Conservation (phyloP, 371 early-diverging fungal genomes). For the Apophysomyces ossiformis region DNA sequence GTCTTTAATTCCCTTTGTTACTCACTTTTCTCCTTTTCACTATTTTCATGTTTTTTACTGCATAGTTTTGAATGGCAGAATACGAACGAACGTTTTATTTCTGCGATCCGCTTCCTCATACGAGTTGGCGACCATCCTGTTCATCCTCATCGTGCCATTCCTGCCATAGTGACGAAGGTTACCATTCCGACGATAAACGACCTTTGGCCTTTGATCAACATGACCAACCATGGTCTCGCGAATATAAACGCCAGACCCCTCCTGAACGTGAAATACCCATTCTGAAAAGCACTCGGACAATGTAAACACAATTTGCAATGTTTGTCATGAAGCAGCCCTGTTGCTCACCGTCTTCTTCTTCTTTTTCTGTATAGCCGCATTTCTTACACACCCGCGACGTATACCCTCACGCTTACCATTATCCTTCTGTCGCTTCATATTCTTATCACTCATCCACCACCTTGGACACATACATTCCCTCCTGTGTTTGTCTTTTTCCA, state of each 20-base stretch:
- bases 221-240: conserved; percentile 7
- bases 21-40: conserved; percentile 17
- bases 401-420: conserved; percentile 43
- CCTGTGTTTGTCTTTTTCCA: conserved; percentile 58
- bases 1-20: conserved; percentile 10
- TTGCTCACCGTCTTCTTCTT: conserved; percentile 1
- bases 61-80: conserved; percentile 23
- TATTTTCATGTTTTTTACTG: not conserved
- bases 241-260: conserved; percentile 14
- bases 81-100: conserved; percentile 22
- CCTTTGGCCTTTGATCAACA: conserved; percentile 15
- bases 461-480: conserved; percentile 57
- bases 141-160: conserved; percentile 33
- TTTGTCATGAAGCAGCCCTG: not conserved
- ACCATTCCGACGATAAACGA: conserved; percentile 47
- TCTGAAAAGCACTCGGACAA: conserved; percentile 45
- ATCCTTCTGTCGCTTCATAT: conserved; percentile 48
- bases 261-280: conserved; percentile 42
- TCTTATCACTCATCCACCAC: conserved; percentile 41
- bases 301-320: conserved; percentile 25
- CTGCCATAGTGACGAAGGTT: conserved; percentile 45
- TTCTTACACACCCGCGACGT: conserved; percentile 42
- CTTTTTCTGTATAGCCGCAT: conserved; percentile 37
- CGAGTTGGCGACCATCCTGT: conserved; percentile 16
- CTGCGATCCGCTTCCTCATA: conserved; percentile 19